Evolutionary conservation across 257 asterid genomes (phyloP), one percentile per base, ranked within the genome.

Genomic region (Buddleja alternifolia): DNA sequence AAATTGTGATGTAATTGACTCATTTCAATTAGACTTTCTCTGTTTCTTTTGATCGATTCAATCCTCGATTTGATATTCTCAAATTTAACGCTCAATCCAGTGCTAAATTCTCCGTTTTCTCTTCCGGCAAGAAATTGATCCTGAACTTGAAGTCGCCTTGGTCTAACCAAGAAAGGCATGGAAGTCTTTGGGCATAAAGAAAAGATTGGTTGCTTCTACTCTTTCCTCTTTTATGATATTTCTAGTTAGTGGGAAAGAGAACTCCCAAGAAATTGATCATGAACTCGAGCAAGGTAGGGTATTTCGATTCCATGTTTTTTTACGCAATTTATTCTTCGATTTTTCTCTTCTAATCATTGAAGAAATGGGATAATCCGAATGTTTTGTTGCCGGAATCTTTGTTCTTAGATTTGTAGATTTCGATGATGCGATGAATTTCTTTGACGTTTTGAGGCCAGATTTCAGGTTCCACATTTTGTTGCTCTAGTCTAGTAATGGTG

Each of bases 401-500:
- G 54, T 36, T 70, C 72, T 81, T 86, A 60, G 82, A 56, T 51
- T 66, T 78, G 76, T 90, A 86, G 36, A 75, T 48, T 4, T 75
- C 77, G 53, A 88, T 78, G 11, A 88, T 51, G 0, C 79, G 77
- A 0, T 63, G 63, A 6, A 83, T 75, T 17, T 83, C 82, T 6
- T 80, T 75, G 0, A 53, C 19, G 51, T 77, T 56, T 10, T 73
- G 69, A 12, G 96, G 95, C 96, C 94, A 90, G 8, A 82, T 66
- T 9, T 78, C 86, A 3, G 85, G 78, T 19, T 82, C 79, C n/a
- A n/a, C n/a, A n/a, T n/a, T n/a, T n/a, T n/a, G n/a, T n/a, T n/a
- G n/a, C n/a, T n/a, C n/a, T n/a, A n/a, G n/a, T n/a, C n/a, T n/a
- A n/a, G n/a, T n/a, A n/a, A n/a, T n/a, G n/a, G n/a, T n/a, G n/a